Base-by-base conservation (phyloP, 768 basidiomycete species). In the Pisolithus albus region DNA sequence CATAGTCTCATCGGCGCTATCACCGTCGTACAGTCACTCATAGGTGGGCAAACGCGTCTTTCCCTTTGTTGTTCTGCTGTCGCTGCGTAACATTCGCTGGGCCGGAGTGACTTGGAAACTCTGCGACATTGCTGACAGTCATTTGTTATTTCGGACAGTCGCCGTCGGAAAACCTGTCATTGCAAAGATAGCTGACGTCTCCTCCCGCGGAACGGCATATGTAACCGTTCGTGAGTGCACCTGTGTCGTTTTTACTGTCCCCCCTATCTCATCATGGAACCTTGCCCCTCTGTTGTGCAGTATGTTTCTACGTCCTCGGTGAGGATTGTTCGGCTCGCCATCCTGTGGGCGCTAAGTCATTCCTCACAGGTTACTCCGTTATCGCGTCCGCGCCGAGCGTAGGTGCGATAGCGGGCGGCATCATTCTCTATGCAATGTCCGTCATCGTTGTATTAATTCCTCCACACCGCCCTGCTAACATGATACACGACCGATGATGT, bases 151-250 rank as follows among this genome's bases (percentile, higher is more conserved):
- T 38, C 15, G 64, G 54, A 65, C 66, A 55, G 66, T 71, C 50
- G 73, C 71, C 24, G 68, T 75, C 18, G 70, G 70, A 13, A 85
- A 85, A 66, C 84, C 85, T 3, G 69, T 83, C 47, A 78, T 84
- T 55, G 84, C 85, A 5, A 86, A 86, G 65, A 61, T 84, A 42
- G 78, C 83, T 18, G 84, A 87, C 62, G 78, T 83, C 4, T 70
- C 78, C 13, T 86, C 86, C 21, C 76, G 87, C 58, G 83, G 81
- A 18, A 74, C 73, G 39, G 82, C 84, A 1, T 88, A 81, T 60
- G 68, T 75, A 34, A 34, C 34, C 11, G 34, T 34, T 15, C 13
- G 34, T 67, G 75, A 9, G 84, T 83, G 30, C 73, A 84, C 54
- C 72, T 72, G 44, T 79, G 82, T 1, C 85, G 79, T 61, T 4